phyloP scores from a whole-genome alignment of 768 basidiomycete species.

The Suillus paluster region DNA sequence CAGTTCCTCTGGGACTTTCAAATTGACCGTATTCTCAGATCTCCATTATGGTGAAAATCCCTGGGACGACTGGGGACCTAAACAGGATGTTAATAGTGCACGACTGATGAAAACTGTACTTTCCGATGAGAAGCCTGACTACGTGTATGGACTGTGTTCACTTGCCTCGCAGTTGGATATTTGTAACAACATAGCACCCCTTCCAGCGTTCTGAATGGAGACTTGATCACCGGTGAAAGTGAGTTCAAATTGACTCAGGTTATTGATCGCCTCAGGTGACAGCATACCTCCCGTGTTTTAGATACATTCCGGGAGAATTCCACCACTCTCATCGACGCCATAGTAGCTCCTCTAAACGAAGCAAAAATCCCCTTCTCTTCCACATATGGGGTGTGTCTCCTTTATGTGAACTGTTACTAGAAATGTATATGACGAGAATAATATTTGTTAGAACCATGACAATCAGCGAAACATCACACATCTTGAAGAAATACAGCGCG shows the following conservation, averaged over 20 bases:
- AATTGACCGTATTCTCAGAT: conserved; percentile 75
- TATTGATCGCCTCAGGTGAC: background rate
- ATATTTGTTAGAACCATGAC: conserved; percentile 65
- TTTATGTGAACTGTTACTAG: background rate
- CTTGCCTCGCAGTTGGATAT: background rate
- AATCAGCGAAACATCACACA: conserved; percentile 77
- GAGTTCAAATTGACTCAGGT: conserved; percentile 14
- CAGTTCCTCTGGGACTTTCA: conserved; percentile 63
- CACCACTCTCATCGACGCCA: conserved; percentile 65
- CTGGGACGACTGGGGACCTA: conserved; percentile 68
- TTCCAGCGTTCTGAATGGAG: conserved; percentile 71
- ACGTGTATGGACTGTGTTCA: conserved; percentile 51
- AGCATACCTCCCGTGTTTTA: conserved; percentile 23
- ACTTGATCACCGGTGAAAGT: conserved; percentile 77
- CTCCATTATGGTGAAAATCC: conserved; percentile 80
- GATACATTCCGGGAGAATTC: conserved; percentile 72
- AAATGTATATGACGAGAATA: conserved; percentile 3
- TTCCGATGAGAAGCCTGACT: conserved; percentile 64
- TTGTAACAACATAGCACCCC: background rate
- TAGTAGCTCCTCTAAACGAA: conserved; percentile 62
- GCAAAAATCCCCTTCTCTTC: conserved; percentile 67
- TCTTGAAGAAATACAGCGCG: conserved; percentile 64
- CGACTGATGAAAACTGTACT: conserved; percentile 61
- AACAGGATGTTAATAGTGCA: conserved; percentile 68
- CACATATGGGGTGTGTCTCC: conserved; percentile 61